Evolutionary conservation across 768 basidiomycete species (phyloP).

Genomic region (Dacryopinax primogenitus): DNA sequence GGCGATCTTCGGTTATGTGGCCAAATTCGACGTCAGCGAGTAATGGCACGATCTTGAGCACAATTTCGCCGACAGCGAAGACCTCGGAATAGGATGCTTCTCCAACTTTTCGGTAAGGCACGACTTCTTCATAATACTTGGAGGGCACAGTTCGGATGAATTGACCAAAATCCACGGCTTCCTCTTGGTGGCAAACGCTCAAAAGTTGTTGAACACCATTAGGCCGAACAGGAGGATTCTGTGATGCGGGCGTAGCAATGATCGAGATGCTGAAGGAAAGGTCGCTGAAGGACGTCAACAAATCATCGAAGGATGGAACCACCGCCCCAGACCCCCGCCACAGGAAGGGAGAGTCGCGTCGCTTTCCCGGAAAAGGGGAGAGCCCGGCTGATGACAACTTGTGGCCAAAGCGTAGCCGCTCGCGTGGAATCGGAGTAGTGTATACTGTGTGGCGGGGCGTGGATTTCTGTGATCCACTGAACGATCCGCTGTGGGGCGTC

Average conservation of each 20-base stretch:
- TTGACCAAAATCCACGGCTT: not conserved
- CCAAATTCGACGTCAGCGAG: slow-evolving; percentile 33
- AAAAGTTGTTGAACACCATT: not conserved
- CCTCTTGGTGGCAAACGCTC: not conserved
- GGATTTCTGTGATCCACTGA: not conserved
- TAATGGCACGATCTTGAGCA: slow-evolving; percentile 80
- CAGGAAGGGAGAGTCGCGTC: not conserved
- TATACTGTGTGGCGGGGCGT: not conserved
- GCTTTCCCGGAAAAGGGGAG: slow-evolving; percentile 1
- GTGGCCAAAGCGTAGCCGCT: not conserved
- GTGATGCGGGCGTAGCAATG: not conserved
- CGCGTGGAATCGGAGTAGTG: not conserved
- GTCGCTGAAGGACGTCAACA: not conserved
- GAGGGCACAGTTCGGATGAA: not conserved
- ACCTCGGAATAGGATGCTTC: slow-evolving; percentile 97
- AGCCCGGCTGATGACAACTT: not conserved
- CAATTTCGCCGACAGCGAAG: slow-evolving; percentile 76
- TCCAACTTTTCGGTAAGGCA: slow-evolving; percentile 67
- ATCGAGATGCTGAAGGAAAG: not conserved
- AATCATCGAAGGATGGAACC: not conserved
- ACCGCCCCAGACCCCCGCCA: not conserved
- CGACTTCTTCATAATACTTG: not conserved
- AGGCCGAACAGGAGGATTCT: not conserved
- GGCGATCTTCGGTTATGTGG: slow-evolving; percentile 39
- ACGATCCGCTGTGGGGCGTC: not conserved